phyloP scores from a whole-genome alignment of 2,329 filamentous ascomycete genomes.

The Beauveria varroae region DNA sequence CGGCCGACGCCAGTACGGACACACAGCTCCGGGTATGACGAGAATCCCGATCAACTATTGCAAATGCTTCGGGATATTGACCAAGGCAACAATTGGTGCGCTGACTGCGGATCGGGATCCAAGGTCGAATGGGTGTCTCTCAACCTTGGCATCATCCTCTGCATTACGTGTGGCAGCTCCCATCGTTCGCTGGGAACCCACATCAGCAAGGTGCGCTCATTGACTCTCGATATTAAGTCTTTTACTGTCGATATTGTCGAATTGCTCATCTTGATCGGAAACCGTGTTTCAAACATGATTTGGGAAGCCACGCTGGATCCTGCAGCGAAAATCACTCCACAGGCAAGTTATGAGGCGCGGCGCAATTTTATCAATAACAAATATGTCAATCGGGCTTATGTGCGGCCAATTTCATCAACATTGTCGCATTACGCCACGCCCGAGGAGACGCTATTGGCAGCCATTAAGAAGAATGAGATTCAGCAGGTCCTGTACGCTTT shows the following conservation, averaged over 20 bases:
- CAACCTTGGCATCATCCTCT: conserved; percentile 91
- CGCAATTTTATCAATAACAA: conserved; percentile 94
- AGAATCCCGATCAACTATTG: conserved; percentile 77
- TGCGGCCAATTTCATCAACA: conserved; percentile 69
- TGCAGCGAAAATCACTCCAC: conserved; percentile 62
- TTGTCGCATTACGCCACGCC: conserved; percentile 69
- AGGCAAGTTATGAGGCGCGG: conserved; percentile 80
- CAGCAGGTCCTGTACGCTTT: conserved; percentile 87
- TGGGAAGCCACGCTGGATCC: conserved; percentile 85
- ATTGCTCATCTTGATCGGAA: conserved; percentile 82
- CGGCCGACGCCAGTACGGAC: conserved; percentile 65
- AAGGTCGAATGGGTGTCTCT: conserved; percentile 99
- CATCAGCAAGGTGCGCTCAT: conserved; percentile 92
- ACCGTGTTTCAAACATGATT: conserved; percentile 90
- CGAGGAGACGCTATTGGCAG: conserved; percentile 83
- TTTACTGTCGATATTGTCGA: conserved; percentile 98
- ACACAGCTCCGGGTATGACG: conserved; percentile 66
- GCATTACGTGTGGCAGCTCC: conserved; percentile 96
- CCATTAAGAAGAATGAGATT: conserved; percentile 94
- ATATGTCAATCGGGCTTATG: conserved; percentile 77
- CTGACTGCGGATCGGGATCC: conserved; percentile 82
- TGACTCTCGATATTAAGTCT: conserved; percentile 90
- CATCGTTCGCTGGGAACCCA: conserved; percentile 94
- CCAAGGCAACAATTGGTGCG: conserved; percentile 87
- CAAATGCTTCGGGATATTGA: conserved; percentile 84